Evolutionary conservation across 352 stramenopile species (phyloP).

Genomic region (Thalassiosira mediterranea): DNA sequence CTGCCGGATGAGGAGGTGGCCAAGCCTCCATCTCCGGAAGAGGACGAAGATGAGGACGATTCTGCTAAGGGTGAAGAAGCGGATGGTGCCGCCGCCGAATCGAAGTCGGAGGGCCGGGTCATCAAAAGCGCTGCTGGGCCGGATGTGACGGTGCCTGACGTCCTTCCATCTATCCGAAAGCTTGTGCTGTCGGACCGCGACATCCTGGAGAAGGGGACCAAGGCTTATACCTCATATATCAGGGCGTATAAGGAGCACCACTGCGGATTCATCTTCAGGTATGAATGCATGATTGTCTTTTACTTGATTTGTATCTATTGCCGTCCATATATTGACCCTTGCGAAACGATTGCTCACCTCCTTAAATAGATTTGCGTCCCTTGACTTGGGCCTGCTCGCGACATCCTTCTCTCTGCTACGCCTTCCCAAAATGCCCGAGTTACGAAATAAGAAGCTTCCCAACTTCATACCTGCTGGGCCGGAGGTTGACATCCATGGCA

Average conservation of each 20-base stretch:
- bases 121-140: constrained; percentile 40
- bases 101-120: constrained; percentile 27
- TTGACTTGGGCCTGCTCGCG: constrained; percentile 93
- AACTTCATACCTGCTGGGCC: constrained; percentile 86
- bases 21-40: constrained; percentile 41
- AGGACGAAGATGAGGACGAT: constrained; percentile 32
- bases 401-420: constrained; percentile 86
- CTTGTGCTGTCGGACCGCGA: constrained; percentile 93
- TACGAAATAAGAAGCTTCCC: constrained; percentile 86
- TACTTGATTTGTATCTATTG: constrained; percentile 11
- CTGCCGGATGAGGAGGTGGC: constrained; percentile 74
- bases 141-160: constrained; percentile 54
- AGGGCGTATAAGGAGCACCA: constrained; percentile 99
- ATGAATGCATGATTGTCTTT: too few species aligned
- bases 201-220: constrained; percentile 97
- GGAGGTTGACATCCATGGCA: constrained; percentile 90
- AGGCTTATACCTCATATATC: constrained; percentile 98
- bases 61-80: not conserved
- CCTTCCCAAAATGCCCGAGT: constrained; percentile 90
- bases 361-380: constrained; percentile 89
- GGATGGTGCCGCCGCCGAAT: not conserved
- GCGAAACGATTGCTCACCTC: too few species aligned
- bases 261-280: constrained; percentile 97
- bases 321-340: constrained; percentile 19
- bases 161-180: constrained; percentile 90